Evolutionary conservation across 108 stramenopile genomes (phyloP).

Genomic region (Phaeodactylum tricornutum): DNA sequence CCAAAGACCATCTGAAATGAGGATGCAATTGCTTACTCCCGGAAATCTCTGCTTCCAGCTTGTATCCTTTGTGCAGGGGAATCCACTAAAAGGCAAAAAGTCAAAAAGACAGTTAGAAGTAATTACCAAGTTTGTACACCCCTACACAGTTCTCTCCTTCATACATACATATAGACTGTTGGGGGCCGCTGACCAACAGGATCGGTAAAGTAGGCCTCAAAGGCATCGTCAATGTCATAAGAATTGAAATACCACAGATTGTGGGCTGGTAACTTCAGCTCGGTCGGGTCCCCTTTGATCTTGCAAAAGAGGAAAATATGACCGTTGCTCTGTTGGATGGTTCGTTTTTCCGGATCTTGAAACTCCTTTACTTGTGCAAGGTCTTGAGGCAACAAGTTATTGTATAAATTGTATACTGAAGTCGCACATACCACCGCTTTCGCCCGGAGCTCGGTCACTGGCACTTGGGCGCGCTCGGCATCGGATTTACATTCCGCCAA

Average conservation of each 20-base stretch:
- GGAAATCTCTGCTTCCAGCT: slow-evolving; percentile 35
- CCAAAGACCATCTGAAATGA: slow-evolving; percentile 39
- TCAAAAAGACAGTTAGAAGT: too few species aligned
- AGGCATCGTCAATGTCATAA: slow-evolving; percentile 44
- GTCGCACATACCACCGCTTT: slow-evolving; percentile 40
- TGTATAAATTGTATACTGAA: slow-evolving; percentile 38
- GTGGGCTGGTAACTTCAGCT: slow-evolving; percentile 30
- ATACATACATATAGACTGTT: slow-evolving; percentile 62
- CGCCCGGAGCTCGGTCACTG: slow-evolving; percentile 47
- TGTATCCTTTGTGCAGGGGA: slow-evolving; percentile 44
- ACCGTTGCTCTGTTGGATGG: slow-evolving; percentile 29
- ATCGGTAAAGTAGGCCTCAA: slow-evolving; percentile 38
- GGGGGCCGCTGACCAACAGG: slow-evolving; percentile 44
- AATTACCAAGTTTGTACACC: too few species aligned
- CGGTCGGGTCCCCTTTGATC: slow-evolving; percentile 33
- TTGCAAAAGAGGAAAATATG: slow-evolving; percentile 45
- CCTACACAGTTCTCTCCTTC: too few species aligned
- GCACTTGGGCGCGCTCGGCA: slow-evolving; percentile 13
- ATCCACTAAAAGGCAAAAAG: too few species aligned
- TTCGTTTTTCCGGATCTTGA: slow-evolving; percentile 22
- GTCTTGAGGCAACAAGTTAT: slow-evolving; percentile 34
- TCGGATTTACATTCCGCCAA: slow-evolving; percentile 31
- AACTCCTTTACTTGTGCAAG: slow-evolving; percentile 33
- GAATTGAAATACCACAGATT: slow-evolving; percentile 52
- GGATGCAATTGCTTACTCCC: slow-evolving; percentile 31